Base-by-base conservation (phyloP, 306 rosid species). In the Albizia julibrissin region DNA sequence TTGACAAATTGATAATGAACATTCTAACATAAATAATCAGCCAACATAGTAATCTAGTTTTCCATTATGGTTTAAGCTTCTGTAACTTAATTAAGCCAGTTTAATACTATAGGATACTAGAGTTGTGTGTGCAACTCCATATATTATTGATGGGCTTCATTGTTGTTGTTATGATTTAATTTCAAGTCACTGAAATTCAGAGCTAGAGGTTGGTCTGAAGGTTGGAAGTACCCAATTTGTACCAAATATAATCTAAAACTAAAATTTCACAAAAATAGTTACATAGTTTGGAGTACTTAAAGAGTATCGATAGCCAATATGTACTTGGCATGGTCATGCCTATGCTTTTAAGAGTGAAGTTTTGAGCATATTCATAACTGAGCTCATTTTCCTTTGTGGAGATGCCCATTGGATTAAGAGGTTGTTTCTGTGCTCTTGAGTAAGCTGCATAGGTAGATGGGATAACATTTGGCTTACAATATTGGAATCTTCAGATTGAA, bases 361-460 rank as follows among this genome's bases (percentile, higher is more conserved):
- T 50, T 19, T 74, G 50, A 5, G 19, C 64, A 40, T 7, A 37
- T 34, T 67, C 46, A 16, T 22, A 42, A 69, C 4, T 69, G 22
- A 3, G n/a, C 18, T 69, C 46, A 59, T 42, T 83, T 77, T 39
- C 39, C 31, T 56, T 58, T 84, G 47, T 52, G 77, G 47, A 18
- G 72, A 68, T 73, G 72, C 68, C 8, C 21, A 42, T 54, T 42
- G 64, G 50, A 24, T 24, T 69, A 31, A 64, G 64, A 71, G 15
- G 31, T 74, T 79, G 67, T 69, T 62, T 58, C 46, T 37, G 34
- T 84, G 50, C 52, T 75, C 68, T 43, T 44, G 29, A 62, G 42
- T 13, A 67, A 47, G 52, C 80, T 56, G 18, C 21, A 16, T 31
- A 15, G 56, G 80, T 24, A 83, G 67, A 50, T 14, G 68, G 67